These are phyloP conservation scores for Clavispora asparagi DNA, from an alignment of 805 yeast species.

Conservation along the genomic window DNA sequence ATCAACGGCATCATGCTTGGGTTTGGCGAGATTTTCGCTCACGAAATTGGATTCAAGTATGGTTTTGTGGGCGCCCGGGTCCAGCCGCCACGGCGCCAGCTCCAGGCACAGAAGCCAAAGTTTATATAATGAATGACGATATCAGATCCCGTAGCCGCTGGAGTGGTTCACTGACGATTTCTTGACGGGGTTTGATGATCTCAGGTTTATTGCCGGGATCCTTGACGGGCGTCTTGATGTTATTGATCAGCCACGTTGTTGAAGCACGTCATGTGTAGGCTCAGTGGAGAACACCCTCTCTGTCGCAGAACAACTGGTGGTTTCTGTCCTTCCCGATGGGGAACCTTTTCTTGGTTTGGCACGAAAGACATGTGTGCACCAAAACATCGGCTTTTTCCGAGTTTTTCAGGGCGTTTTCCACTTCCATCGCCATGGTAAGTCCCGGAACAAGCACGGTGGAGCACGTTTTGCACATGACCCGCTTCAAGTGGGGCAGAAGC, in stretches of 20 bases:
- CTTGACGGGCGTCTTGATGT: too few relatives aligned
- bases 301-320: conserved; percentile 45
- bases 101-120: neutral
- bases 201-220: too few relatives aligned
- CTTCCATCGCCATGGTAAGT: conserved; percentile 27
- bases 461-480: conserved; percentile 68
- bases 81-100: conserved; percentile 26
- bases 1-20: conserved; percentile 94
- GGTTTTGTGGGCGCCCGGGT: conserved; percentile 74
- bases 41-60: conserved; percentile 78
- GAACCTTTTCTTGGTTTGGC: conserved; percentile 50
- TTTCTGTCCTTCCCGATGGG: conserved; percentile 56
- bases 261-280: too few relatives aligned
- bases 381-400: conserved; percentile 40
- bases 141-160: too few relatives aligned
- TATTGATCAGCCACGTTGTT: too few relatives aligned
- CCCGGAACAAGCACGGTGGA: conserved; percentile 48
- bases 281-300: conserved; percentile 3
- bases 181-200: too few relatives aligned
- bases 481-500: conserved; percentile 59
- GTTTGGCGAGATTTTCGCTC: conserved; percentile 91
- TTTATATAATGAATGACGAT: neutral
- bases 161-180: too few relatives aligned
- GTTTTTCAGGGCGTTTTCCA: conserved; percentile 39
- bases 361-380: conserved; percentile 44